phyloP scores from a whole-genome alignment of 495 filamentous ascomycete genomes.

The Podospora anserina region DNA sequence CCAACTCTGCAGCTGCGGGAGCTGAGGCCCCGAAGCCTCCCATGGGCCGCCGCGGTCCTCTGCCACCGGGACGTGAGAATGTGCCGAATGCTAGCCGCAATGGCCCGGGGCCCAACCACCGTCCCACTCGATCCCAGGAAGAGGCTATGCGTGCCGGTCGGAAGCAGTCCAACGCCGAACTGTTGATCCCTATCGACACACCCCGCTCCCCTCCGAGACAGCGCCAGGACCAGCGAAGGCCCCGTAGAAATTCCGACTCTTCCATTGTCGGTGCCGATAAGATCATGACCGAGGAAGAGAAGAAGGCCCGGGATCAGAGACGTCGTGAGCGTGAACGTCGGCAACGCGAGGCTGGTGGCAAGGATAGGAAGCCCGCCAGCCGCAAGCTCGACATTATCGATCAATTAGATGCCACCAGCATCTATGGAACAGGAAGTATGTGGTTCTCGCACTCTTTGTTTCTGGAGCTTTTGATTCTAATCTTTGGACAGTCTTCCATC shows the following conservation, averaged over 20 bases:
- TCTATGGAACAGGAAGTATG: constrained; percentile 92
- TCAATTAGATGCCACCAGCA: constrained; percentile 93
- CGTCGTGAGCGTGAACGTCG: constrained; percentile 70
- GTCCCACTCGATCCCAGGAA: constrained; percentile 59
- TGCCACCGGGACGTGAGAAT: constrained; percentile 49
- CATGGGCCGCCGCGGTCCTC: constrained; percentile 36
- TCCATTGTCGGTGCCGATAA: constrained; percentile 71
- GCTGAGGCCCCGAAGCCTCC: constrained; percentile 40
- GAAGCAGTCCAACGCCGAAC: constrained; percentile 36
- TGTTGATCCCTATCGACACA: constrained; percentile 33
- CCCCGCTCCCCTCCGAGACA: constrained; percentile 37
- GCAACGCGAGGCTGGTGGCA: constrained; percentile 52
- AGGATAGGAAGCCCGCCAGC: constrained; percentile 54
- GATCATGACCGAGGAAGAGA: constrained; percentile 70
- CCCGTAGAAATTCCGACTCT: constrained; percentile 89
- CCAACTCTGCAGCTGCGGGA: constrained; percentile 32
- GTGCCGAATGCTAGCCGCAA: constrained; percentile 45
- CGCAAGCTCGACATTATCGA: constrained; percentile 89
- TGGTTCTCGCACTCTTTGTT: constrained; percentile 23
- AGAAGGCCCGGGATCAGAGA: constrained; percentile 65
- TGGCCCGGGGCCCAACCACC: constrained; percentile 49
- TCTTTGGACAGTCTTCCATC: constrained; percentile 76
- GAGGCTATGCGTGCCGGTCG: constrained; percentile 51
- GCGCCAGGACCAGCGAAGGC: constrained; percentile 47
- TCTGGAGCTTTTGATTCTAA: constrained; percentile 10